Percentiles rank a stretch among this genome's conserved stretches.
Evolutionary conservation across 345 rosid species (phyloP).

Genomic region (Brassica incana): DNA sequence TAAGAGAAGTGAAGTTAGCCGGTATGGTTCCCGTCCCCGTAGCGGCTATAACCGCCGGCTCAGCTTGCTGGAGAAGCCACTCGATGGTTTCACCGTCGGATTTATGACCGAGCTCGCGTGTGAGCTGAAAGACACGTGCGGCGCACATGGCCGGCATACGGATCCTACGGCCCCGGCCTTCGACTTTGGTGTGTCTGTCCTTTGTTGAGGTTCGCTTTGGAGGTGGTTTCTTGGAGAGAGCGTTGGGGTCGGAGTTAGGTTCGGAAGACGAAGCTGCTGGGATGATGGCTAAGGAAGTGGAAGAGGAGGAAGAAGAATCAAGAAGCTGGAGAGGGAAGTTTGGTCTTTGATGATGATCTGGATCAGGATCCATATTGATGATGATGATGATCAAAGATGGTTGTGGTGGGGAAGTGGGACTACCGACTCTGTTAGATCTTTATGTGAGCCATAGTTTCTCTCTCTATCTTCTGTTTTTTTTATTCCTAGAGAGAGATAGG

Average conservation of each 20-base stretch:
- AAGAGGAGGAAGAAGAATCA: constrained; percentile 48
- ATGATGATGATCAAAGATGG: constrained; percentile 46
- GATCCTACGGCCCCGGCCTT: constrained; percentile 96
- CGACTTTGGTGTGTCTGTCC: constrained; percentile 93
- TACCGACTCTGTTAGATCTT: constrained; percentile 39
- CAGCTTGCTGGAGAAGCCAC: constrained; percentile 91
- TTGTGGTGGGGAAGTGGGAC: constrained; percentile 62
- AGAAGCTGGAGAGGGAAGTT: constrained; percentile 83
- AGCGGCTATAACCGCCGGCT: constrained; percentile 87
- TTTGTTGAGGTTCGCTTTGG: constrained; percentile 74
- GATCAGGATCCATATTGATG: constrained; percentile 62
- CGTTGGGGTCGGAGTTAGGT: constrained; percentile 28
- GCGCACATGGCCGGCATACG: constrained; percentile 96
- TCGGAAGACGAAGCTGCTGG: constrained; percentile 38
- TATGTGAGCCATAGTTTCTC: constrained; percentile 40
- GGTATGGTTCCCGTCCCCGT: constrained; percentile 95
- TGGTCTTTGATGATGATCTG: constrained; percentile 51
- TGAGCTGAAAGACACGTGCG: constrained; percentile 89
- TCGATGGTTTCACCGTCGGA: constrained; percentile 91
- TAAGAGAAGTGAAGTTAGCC: constrained; percentile 85
- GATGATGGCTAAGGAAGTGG: constrained; percentile 38
- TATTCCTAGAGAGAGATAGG: constrained; percentile 29
- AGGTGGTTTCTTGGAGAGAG: constrained; percentile 56
- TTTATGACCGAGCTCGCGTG: constrained; percentile 86
- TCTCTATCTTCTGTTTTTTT: constrained; percentile 22